Evolutionary conservation across 768 basidiomycete species (phyloP).

Genomic region (Rhizopogon vinicolor): DNA sequence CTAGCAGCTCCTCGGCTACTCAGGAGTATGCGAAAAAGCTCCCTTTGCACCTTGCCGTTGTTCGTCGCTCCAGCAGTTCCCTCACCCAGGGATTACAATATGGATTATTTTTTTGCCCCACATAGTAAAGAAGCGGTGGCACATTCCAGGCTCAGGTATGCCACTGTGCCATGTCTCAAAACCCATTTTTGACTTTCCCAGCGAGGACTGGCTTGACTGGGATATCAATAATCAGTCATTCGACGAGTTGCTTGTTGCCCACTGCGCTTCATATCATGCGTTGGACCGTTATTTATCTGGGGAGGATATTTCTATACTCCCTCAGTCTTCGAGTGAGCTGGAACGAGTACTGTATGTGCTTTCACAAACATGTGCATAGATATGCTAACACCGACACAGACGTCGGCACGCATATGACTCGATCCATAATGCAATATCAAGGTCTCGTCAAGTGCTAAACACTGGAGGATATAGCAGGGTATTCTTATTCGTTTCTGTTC

Average conservation of each 20-base stretch:
- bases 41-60: not conserved
- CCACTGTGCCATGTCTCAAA: constrained; percentile 7
- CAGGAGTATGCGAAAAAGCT: too few relatives aligned
- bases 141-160: constrained; percentile 55
- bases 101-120: constrained; percentile 63
- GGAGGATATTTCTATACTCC: constrained; percentile 59
- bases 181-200: constrained; percentile 21
- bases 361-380: not conserved
- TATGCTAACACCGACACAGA: constrained; percentile 28
- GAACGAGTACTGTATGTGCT: constrained; percentile 57
- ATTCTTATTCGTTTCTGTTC: constrained; percentile 13
- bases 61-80: constrained; percentile 1
- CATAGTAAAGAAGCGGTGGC: constrained; percentile 63
- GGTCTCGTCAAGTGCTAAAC: constrained; percentile 51
- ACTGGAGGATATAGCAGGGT: constrained; percentile 42
- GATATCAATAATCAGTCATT: constrained; percentile 56
- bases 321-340: constrained; percentile 52
- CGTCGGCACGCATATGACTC: constrained; percentile 67
- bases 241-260: constrained; percentile 61
- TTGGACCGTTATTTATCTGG: constrained; percentile 63
- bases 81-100: constrained; percentile 12
- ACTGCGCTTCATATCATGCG: constrained; percentile 66
- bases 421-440: constrained; percentile 69
- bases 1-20: too few relatives aligned
- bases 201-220: constrained; percentile 58